These are phyloP conservation scores for Cardamine resedifolia DNA, from an alignment of 345 rosid species.

Conservation along the genomic window DNA sequence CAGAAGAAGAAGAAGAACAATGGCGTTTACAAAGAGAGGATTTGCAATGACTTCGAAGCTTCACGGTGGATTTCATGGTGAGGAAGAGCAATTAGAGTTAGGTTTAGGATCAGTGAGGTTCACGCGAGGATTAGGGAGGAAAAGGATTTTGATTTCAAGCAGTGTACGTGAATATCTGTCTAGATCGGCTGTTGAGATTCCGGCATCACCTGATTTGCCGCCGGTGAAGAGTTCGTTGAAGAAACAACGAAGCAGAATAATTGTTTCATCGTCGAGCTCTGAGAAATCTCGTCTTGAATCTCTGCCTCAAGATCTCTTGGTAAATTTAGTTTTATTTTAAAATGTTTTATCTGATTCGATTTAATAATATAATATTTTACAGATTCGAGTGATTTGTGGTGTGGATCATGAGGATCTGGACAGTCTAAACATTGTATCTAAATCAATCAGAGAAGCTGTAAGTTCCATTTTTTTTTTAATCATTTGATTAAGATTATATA, in stretches of 20 bases:
- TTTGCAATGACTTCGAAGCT: conserved; percentile 36
- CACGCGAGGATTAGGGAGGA: conserved; percentile 67
- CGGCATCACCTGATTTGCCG: conserved; percentile 25
- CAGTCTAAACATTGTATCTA: conserved; percentile 62
- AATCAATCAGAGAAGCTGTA: conserved; percentile 70
- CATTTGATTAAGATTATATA: background rate
- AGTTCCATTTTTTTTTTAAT: conserved; percentile 34
- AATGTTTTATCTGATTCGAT: background rate
- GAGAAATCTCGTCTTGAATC: conserved; percentile 55
- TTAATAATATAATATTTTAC: conserved; percentile 14
- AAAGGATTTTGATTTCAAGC: conserved; percentile 56
- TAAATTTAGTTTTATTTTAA: conserved; percentile 15
- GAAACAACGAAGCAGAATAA: conserved; percentile 50
- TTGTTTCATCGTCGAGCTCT: background rate
- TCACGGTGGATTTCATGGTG: conserved; percentile 7
- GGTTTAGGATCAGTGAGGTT: conserved; percentile 51
- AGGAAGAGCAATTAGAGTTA: conserved; percentile 35
- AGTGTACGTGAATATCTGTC: background rate
- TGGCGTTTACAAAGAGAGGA: conserved; percentile 46
- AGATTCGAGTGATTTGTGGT: conserved; percentile 65
- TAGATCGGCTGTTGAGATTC: conserved; percentile 34
- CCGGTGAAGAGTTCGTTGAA: conserved; percentile 43
- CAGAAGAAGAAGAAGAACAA: conserved; percentile 12
- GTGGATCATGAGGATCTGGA: conserved; percentile 77
- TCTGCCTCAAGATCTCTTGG: conserved; percentile 80